phyloP scores from a whole-genome alignment of 768 basidiomycete genomes.

The Naganishia kalamii region DNA sequence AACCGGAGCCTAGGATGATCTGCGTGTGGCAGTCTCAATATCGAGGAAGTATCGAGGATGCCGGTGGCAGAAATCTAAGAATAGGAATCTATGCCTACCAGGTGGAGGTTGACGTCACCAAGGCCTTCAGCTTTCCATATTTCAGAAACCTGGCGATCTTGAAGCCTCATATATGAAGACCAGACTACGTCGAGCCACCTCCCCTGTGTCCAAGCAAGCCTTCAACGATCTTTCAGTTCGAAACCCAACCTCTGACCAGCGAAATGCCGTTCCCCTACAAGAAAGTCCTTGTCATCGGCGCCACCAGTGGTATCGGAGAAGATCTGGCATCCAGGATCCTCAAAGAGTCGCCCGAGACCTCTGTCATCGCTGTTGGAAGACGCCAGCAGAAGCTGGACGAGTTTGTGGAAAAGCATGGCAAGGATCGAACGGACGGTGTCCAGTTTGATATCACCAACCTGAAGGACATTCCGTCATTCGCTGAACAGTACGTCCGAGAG shows the following conservation, averaged over 20 bases:
- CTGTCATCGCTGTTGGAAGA: slow-evolving; percentile 19
- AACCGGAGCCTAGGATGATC: too few relatives aligned
- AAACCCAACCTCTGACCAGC: slow-evolving; percentile 34
- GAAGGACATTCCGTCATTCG: slow-evolving; percentile 14
- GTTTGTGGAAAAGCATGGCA: slow-evolving; percentile 18
- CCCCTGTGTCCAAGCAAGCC: neutral
- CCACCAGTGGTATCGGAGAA: slow-evolving; percentile 23
- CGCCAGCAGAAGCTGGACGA: slow-evolving; percentile 22
- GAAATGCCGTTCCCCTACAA: slow-evolving; percentile 52
- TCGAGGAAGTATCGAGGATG: too few relatives aligned
- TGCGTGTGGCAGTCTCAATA: too few relatives aligned
- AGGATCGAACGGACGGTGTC: slow-evolving; percentile 1
- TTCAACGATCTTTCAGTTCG: too few relatives aligned
- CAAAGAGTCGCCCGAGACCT: neutral
- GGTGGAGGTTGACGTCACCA: too few relatives aligned
- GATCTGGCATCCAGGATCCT: slow-evolving; percentile 22
- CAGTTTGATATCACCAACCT: slow-evolving; percentile 19
- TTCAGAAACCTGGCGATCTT: too few relatives aligned
- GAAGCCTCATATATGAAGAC: too few relatives aligned
- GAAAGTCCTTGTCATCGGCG: slow-evolving; percentile 23
- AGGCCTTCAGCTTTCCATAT: too few relatives aligned
- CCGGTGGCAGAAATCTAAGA: too few relatives aligned
- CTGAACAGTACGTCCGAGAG: neutral
- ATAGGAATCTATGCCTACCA: too few relatives aligned
- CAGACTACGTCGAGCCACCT: neutral